Evolutionary conservation across 352 stramenopile species (phyloP).

Genomic region (Phytophthora tubulina): DNA sequence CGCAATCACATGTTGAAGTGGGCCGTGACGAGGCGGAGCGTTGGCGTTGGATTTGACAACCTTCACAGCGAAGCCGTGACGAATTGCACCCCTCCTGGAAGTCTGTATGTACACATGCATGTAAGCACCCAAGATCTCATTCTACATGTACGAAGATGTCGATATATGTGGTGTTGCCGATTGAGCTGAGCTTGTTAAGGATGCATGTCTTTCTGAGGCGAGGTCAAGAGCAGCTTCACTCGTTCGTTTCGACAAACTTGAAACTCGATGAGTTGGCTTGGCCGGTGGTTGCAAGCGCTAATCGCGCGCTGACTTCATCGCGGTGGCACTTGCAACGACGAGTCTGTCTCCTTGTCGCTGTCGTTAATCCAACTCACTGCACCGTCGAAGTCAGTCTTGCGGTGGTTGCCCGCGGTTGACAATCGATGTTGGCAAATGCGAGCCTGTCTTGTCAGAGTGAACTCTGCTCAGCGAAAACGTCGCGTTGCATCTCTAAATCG

Average conservation of each 20-base stretch:
- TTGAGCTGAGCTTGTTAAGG: not conserved
- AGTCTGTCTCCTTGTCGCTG: not conserved
- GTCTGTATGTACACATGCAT: too few relatives aligned
- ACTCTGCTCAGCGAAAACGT: not conserved
- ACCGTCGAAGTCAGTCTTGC: not conserved
- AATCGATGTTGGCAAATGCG: conserved; percentile 12
- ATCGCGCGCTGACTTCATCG: not conserved
- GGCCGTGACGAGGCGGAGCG: conserved; percentile 11
- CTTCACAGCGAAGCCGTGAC: not conserved
- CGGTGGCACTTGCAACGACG: not conserved
- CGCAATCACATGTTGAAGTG: conserved; percentile 17
- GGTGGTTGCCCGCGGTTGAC: conserved; percentile 8
- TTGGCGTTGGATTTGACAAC: not conserved
- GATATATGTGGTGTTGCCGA: too few relatives aligned
- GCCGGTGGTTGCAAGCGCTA: not conserved
- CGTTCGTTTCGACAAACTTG: not conserved
- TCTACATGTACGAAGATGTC: too few relatives aligned
- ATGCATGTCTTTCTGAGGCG: not conserved
- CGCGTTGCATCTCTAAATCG: not conserved
- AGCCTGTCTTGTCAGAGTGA: conserved; percentile 8
- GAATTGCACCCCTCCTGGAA: too few relatives aligned
- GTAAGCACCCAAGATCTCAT: too few relatives aligned
- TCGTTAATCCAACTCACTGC: too few relatives aligned
- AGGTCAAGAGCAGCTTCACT: not conserved
- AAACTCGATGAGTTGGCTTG: too few relatives aligned